phyloP scores from a whole-genome alignment of 345 rosid genomes.

The Aquilaria malaccensis region DNA sequence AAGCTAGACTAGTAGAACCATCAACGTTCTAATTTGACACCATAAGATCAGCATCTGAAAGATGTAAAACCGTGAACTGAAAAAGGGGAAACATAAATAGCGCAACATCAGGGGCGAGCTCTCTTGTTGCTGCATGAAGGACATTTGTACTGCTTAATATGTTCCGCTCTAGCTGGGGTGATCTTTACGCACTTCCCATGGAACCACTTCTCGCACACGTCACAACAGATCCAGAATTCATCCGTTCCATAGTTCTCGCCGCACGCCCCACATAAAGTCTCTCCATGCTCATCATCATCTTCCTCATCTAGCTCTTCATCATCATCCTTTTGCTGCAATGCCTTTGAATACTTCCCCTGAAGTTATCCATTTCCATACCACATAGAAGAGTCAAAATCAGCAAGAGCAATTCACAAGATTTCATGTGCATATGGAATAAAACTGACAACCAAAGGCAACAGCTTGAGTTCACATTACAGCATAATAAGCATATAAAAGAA shows the following conservation, averaged over 20 bases:
- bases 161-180: slow-evolving; percentile 64
- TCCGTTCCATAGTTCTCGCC: slow-evolving; percentile 66
- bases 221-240: slow-evolving; percentile 88
- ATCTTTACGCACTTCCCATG: slow-evolving; percentile 66
- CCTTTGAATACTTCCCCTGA: slow-evolving; percentile 32
- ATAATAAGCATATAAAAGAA: not conserved
- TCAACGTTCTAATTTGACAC: too few species aligned
- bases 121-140: slow-evolving; percentile 70
- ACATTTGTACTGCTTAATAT: slow-evolving; percentile 61
- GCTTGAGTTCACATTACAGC: not conserved
- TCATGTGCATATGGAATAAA: too few species aligned
- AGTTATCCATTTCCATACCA: slow-evolving; percentile 17
- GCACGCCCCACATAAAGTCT: slow-evolving; percentile 58
- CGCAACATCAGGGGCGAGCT: slow-evolving; percentile 37
- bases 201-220: slow-evolving; percentile 72
- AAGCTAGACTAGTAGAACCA: too few species aligned
- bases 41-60: too few species aligned
- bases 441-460: not conserved
- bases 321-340: slow-evolving; percentile 29
- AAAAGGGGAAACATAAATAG: not conserved
- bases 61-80: too few species aligned
- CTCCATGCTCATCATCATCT: slow-evolving; percentile 55
- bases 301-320: slow-evolving; percentile 45
- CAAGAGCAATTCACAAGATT: not conserved
- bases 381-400: not conserved